phyloP scores from a whole-genome alignment of 345 rosid species.

The Xanthoceras sorbifolium region DNA sequence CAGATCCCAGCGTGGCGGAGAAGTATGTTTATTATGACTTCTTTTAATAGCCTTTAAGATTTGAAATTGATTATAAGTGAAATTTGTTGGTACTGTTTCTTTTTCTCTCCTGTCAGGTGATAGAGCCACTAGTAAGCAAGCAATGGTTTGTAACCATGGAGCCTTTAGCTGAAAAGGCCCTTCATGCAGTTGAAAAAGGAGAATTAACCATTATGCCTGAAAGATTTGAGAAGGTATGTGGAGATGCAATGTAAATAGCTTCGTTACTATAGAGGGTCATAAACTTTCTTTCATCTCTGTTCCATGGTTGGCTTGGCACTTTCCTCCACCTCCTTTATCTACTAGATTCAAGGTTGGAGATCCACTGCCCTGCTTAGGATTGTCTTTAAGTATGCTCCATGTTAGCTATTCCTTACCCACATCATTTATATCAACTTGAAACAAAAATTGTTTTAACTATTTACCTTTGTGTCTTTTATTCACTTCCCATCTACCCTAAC shows the following conservation, averaged over 20 bases:
- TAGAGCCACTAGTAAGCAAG: constrained; percentile 94
- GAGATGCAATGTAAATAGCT: constrained; percentile 15
- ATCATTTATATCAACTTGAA: neutral
- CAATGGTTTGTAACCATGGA: constrained; percentile 99
- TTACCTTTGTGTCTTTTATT: constrained; percentile 1
- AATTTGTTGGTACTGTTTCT: constrained; percentile 17
- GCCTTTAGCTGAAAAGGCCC: constrained; percentile 94
- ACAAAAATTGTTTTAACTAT: neutral
- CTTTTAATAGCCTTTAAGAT: constrained; percentile 16
- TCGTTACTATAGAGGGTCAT: constrained; percentile 2
- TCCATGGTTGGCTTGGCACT: neutral
- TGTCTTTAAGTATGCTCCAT: neutral
- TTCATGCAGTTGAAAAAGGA: constrained; percentile 78
- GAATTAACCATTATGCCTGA: constrained; percentile 81
- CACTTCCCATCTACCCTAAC: neutral
- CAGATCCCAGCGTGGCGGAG: constrained; percentile 99
- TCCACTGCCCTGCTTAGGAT: neutral
- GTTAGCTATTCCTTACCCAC: neutral
- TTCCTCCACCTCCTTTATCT: neutral
- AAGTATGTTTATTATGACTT: constrained; percentile 49
- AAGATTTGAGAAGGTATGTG: constrained; percentile 90
- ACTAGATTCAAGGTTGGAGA: neutral
- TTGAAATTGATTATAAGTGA: constrained; percentile 4
- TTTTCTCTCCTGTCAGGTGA: constrained; percentile 47
- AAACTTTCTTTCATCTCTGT: constrained; percentile 1